Evolutionary conservation across 495 filamentous ascomycete genomes (phyloP), one percentile per base, ranked within the genome.

Genomic region (Jackrogersella multiformis): DNA sequence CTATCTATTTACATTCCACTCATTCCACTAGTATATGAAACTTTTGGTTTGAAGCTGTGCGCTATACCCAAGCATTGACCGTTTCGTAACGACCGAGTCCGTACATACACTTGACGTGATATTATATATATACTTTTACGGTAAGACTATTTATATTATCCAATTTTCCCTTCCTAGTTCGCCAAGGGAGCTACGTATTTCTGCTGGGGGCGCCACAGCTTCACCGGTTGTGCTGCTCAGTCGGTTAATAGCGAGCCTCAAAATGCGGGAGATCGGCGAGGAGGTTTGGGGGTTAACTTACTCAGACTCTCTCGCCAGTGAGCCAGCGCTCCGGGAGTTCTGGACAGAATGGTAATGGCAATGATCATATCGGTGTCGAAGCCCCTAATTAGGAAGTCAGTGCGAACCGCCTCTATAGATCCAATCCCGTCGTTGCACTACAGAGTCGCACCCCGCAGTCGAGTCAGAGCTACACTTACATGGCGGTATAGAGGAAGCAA

Each of bases 401-500:
- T 52, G 64, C 41, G 34, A 24, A 45, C n/a, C n/a, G 41, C 39
- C 18, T 54, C 20, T 41, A 56, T 55, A 38, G n/a, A 61, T 36
- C 36, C 15, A 23, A 13, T 8, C 46, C 46, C 16, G 12, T 21
- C 28, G 12, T 8, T 30, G 28, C 36, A 49, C 20, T 8, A 36
- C 26, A 30, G 6, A 5, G 26, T 32, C 45, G n/a, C n/a, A 18
- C n/a, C n/a, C 32, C 45, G 24, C 2, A 34, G 42, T 26, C 4
- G 23, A 26, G 9, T 20, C 26, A 13, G 24, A 46, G 64, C 54
- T 23, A 26, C 39, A 68, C 70, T 74, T 63, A 67, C 86, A 87
- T 76, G 3, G 77, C 80, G 5, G 80, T 83, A 46, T 86, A 88
- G n/a, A 85, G 78, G 44, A 88, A 84, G 21, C 78, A 80, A 4